phyloP scores from a whole-genome alignment of 192 early-diverging fungal species.

The Coemansia sp. region DNA sequence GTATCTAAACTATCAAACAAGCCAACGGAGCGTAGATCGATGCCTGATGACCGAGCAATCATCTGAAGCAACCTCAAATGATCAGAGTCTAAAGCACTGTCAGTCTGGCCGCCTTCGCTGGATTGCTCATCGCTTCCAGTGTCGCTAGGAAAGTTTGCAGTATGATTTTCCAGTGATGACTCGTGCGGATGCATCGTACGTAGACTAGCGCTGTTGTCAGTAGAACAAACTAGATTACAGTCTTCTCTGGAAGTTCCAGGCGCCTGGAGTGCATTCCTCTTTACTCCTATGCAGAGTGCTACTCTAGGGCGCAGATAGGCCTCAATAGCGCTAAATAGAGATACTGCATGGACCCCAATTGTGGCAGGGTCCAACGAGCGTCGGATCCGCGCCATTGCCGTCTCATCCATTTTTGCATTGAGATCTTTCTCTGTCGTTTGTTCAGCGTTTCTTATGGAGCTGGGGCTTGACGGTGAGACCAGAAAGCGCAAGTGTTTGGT shows the following conservation, averaged over 20 bases:
- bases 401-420: slow-evolving; percentile 6
- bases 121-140: neutral
- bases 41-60: slow-evolving; percentile 43
- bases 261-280: neutral
- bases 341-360: slow-evolving; percentile 83
- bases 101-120: neutral
- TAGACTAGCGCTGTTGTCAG: neutral
- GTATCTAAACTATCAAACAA: slow-evolving; percentile 22
- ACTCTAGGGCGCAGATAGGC: slow-evolving; percentile 73
- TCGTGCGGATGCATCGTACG: slow-evolving; percentile 11
- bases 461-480: slow-evolving; percentile 57
- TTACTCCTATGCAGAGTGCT: slow-evolving; percentile 23
- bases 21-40: slow-evolving; percentile 32
- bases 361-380: slow-evolving; percentile 52
- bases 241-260: neutral
- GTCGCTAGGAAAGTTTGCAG: neutral
- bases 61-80: slow-evolving; percentile 40
- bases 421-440: slow-evolving; percentile 12
- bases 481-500: slow-evolving; percentile 74
- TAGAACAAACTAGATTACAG: neutral
- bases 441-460: slow-evolving; percentile 19
- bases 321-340: slow-evolving; percentile 77
- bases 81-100: neutral
- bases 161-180: slow-evolving; percentile 12
- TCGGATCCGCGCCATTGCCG: slow-evolving; percentile 20